These are phyloP conservation scores for Prunus mume DNA, from an alignment of 306 rosid species.

Conservation along the genomic window DNA sequence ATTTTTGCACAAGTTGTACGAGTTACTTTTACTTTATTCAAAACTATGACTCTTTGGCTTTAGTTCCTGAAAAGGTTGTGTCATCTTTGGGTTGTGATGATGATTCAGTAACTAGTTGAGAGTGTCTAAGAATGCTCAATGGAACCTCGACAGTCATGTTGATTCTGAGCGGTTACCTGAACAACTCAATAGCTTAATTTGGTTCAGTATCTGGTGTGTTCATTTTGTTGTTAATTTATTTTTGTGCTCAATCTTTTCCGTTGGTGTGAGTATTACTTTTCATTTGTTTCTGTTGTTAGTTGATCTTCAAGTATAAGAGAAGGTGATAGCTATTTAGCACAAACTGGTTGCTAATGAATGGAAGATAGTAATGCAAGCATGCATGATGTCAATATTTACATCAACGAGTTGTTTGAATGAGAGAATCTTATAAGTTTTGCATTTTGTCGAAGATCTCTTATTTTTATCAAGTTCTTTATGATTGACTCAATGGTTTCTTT, in stretches of 20 bases:
- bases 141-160: slow-evolving; percentile 33
- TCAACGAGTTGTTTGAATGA: too few species aligned
- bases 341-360: not conserved
- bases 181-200: slow-evolving; percentile 23
- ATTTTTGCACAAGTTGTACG: not conserved
- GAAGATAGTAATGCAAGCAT: not conserved
- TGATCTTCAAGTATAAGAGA: not conserved
- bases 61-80: not conserved
- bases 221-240: not conserved
- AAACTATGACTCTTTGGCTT: not conserved
- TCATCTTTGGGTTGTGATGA: slow-evolving; percentile 35
- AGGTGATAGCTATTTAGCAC: not conserved
- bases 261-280: not conserved
- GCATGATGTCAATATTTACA: too few species aligned
- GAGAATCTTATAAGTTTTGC: too few species aligned
- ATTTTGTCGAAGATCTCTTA: too few species aligned
- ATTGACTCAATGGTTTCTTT: too few species aligned
- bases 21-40: not conserved
- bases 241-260: not conserved
- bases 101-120: slow-evolving; percentile 37
- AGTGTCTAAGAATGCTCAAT: slow-evolving; percentile 30
- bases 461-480: too few species aligned
- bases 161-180: slow-evolving; percentile 54
- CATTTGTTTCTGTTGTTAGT: not conserved
- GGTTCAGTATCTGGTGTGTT: not conserved